These are phyloP conservation scores for Knoxia roxburghii DNA, from an alignment of 257 asterid genomes.

Conservation along the genomic window DNA sequence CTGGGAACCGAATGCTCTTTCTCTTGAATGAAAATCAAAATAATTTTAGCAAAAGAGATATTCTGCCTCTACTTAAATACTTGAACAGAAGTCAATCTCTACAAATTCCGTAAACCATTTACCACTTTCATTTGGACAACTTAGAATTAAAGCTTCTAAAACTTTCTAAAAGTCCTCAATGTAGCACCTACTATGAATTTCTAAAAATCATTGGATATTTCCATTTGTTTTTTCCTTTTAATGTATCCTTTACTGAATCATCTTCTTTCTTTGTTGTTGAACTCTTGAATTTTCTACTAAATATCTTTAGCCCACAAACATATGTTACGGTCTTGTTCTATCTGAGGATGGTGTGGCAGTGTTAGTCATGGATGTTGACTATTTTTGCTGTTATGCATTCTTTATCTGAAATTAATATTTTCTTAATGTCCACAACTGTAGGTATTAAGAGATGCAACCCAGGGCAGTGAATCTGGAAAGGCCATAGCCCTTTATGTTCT, in stretches of 20 bases:
- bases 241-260: background rate
- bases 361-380: background rate
- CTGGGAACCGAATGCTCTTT: background rate
- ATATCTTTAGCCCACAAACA: background rate
- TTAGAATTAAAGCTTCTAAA: background rate
- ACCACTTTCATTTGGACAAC: background rate
- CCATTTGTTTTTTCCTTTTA: no score
- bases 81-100: background rate
- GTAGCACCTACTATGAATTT: background rate
- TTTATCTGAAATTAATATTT: conserved; percentile 4
- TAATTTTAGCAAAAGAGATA: no score
- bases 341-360: background rate
- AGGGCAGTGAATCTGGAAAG: conserved; percentile 81
- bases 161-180: background rate
- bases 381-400: conserved; percentile 5
- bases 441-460: conserved; percentile 88
- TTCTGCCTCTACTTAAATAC: background rate
- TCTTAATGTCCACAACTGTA: conserved; percentile 18
- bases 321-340: background rate
- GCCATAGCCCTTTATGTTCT: conserved; percentile 70
- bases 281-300: background rate
- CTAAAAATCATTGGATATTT: background rate
- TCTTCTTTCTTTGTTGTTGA: background rate
- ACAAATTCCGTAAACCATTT: background rate
- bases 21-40: background rate